A percentile compares a stretch with the other conserved stretches of the same genome.
Evolutionary conservation across 1,284 basidiomycete genomes (phyloP).

Genomic region (Gymnopus androsaceus): DNA sequence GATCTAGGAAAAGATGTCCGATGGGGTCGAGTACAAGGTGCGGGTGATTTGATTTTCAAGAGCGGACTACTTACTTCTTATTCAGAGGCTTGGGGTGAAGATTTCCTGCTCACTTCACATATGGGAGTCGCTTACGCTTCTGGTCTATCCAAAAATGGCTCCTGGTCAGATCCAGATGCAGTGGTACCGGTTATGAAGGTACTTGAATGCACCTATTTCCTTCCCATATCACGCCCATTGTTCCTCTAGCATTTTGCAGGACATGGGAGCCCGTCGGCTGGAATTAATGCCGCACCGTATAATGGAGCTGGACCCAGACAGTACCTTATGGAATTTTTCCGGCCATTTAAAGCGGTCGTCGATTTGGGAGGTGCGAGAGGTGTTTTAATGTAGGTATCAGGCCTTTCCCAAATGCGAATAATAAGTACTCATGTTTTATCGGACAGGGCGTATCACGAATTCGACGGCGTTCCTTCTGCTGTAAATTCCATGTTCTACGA

Average conservation of each 20-base stretch:
- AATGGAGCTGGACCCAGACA: conserved; percentile 30
- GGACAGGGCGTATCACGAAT: conserved; percentile 29
- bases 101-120: conserved; percentile 28
- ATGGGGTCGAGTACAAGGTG: conserved; percentile 32
- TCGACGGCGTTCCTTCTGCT: conserved; percentile 29
- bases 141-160: conserved; percentile 30
- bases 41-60: background rate
- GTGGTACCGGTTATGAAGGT: conserved; percentile 32
- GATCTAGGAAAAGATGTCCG: conserved; percentile 32
- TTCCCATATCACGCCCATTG: background rate
- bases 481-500: conserved; percentile 29
- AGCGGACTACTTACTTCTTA: background rate
- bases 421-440: background rate
- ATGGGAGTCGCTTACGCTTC: conserved; percentile 31
- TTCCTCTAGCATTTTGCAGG: conserved; percentile 30
- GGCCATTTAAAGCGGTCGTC: conserved; percentile 31
- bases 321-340: conserved; percentile 30
- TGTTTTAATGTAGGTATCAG: conserved; percentile 30
- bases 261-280: conserved; percentile 29
- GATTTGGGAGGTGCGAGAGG: conserved; percentile 30
- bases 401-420: too few relatives aligned
- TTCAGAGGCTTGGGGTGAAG: conserved; percentile 31
- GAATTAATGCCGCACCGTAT: conserved; percentile 32
- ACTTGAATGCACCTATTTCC: background rate
- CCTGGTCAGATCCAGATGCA: conserved; percentile 29